phyloP scores from a whole-genome alignment of 108 stramenopile species.

The Skeletonema costatum region DNA sequence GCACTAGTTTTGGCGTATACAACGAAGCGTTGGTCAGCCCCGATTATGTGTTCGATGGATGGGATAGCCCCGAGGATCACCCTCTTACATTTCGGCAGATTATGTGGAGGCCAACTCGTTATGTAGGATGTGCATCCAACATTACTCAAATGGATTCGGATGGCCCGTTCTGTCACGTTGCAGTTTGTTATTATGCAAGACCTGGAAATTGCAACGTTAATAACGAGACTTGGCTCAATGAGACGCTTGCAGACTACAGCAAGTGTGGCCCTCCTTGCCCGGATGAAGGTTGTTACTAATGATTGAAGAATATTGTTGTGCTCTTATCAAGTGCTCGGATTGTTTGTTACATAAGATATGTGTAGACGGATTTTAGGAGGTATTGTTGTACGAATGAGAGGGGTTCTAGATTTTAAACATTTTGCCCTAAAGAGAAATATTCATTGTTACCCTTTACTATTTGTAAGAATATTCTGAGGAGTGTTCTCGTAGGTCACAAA shows the following conservation, averaged over 20 bases:
- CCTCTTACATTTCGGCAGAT: not conserved
- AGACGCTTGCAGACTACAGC: not conserved
- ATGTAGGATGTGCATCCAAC: constrained; percentile 19
- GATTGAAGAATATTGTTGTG: not conserved
- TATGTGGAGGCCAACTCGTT: constrained; percentile 24
- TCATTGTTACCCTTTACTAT: too few relatives aligned
- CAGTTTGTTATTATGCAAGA: not conserved
- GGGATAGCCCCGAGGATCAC: not conserved
- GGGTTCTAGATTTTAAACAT: too few relatives aligned
- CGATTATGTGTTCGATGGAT: not conserved
- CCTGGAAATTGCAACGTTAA: not conserved
- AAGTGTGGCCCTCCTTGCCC: not conserved
- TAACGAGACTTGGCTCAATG: not conserved
- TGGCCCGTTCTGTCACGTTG: not conserved
- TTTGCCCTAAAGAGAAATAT: too few relatives aligned
- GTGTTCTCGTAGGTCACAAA: too few relatives aligned
- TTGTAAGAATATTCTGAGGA: not conserved
- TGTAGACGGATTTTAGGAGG: too few relatives aligned
- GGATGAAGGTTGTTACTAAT: not conserved
- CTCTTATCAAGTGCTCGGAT: not conserved
- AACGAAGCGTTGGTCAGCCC: not conserved
- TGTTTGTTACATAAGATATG: not conserved
- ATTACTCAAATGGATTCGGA: not conserved
- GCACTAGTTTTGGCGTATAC: not conserved
- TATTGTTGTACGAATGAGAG: too few relatives aligned